Evolutionary conservation across 371 early-diverging fungal genomes (phyloP).

Genomic region (Saksenaea oblongispora): DNA sequence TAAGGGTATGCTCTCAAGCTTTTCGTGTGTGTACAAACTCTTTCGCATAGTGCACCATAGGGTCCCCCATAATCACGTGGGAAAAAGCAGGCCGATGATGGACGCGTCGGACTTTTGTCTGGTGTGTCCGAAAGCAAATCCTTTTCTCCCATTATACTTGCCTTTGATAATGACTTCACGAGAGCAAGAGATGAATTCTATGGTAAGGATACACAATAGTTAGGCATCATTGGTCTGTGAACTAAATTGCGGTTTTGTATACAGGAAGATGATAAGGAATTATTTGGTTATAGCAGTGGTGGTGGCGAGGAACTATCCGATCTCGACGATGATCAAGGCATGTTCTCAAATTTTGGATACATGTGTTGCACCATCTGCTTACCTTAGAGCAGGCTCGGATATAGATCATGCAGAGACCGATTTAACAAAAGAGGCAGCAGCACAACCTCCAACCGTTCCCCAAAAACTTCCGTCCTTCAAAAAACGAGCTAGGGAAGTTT

Average conservation of each 20-base stretch:
- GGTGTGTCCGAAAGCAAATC: no score
- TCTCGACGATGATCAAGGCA: slow-evolving; percentile 50
- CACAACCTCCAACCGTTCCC: neutral
- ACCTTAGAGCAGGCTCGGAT: slow-evolving; percentile 17
- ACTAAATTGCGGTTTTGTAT: neutral
- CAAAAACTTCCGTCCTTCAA: slow-evolving; percentile 49
- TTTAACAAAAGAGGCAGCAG: slow-evolving; percentile 2
- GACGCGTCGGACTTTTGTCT: no score
- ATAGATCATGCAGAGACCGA: slow-evolving; percentile 9
- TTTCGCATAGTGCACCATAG: no score
- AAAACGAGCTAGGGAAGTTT: slow-evolving; percentile 28
- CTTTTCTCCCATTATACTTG: neutral
- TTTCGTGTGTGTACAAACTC: no score
- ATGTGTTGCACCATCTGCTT: slow-evolving; percentile 5
- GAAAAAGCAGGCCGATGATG: no score
- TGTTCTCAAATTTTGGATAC: neutral
- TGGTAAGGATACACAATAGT: neutral
- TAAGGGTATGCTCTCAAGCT: no score
- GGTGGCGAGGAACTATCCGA: slow-evolving; percentile 43
- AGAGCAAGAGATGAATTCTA: neutral
- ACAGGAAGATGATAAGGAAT: slow-evolving; percentile 6
- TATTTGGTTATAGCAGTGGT: slow-evolving; percentile 22
- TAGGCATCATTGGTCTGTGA: neutral
- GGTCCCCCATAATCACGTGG: no score
- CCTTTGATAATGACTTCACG: neutral